Base-by-base conservation (phyloP, 2,329 filamentous ascomycete genomes). In the Neonectria hederae region DNA sequence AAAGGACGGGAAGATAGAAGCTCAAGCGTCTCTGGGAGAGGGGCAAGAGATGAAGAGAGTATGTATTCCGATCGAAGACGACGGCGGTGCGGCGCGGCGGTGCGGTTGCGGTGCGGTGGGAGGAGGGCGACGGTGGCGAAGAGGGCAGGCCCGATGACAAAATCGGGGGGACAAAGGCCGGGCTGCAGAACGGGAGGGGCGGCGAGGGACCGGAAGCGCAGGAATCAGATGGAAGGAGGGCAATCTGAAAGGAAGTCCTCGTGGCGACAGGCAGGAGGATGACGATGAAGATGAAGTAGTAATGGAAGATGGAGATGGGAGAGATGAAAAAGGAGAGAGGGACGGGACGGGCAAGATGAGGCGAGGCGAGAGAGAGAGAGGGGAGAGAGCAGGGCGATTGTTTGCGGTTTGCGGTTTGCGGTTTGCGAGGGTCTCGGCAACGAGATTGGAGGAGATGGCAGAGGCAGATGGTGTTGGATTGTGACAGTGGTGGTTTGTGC, bases 161-260 rank as follows among this genome's bases (percentile, higher is more conserved):
- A 63, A 49, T 65, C 56, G 58, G 61, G 66, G 69, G 60, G 69
- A 55, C 64, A 54, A 70, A 65, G 54, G 59, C 63, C 53, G 38
- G 51, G 54, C 49, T 62, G 46, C 46, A 49, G 53, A 62, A 32
- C 45, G 63, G 67, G 71, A 73, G 69, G 71, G 66, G 71, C 60
- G 71, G 66, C 54, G 51, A 67, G 65, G 49, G 8, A 65, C 43
- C 51, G 60, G 59, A 66, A 66, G 46, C 64, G 66, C 56, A 62
- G 67, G 62, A 65, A 63, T 55, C 65, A 55, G 57, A 59, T 40
- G 43, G 43, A 49, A 59, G 46, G 56, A 53, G 58, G 54, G 52
- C 54, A 58, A 54, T 63, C 61, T 55, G 59, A 64, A 64, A 64
- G 60, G 56, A 66, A 59, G 46, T 54, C 56, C 59, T 63, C 59